Evolutionary conservation across 2,329 filamentous ascomycete genomes (phyloP), one percentile per base, ranked within the genome.

Genomic region (Penicillium occitanis): DNA sequence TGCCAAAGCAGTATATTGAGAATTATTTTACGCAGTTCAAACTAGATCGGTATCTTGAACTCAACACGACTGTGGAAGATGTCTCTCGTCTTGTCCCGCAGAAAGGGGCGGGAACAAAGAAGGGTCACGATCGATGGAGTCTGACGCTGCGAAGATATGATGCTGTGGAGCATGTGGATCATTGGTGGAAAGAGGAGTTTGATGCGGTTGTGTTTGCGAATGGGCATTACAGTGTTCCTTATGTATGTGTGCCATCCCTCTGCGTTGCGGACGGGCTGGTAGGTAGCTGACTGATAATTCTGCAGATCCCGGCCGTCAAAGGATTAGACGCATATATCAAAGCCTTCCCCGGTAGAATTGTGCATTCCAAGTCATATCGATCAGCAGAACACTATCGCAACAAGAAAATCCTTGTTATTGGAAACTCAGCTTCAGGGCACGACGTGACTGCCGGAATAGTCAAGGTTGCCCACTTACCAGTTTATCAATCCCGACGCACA

Each of bases 111-210:
- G 19, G 19, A 19, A 19, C 19, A 19, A 19, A 19, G 19, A 19
- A 19, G 19, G 19, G 19, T 19, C 19, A 76, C 0, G 66, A 72
- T 0, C 82, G 82, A 73, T 88, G 81, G 85, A 79, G 78, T 59
- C 69, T 87, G 5, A 82, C 80, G 2, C 71, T 88, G n/a, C 76
- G 84, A 35, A 78, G 77, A 61, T 69, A 73, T 40, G 68, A 68
- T 66, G 69, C 61, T 44, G 70, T 68, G 28, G 64, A 63, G 46
- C 77, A 75, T 33, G 73, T 75, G 61, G 83, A 87, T 68, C 80
- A 82, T 65, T 88, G 86, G 85, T 87, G 86, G 86, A 76, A 76
- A 0, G 86, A 88, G 71, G 78, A 78, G 40, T 88, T 87, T 64
- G 86, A 88, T 67, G 86, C 84, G 1, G 81, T 88, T 0, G 76